Base-by-base conservation (phyloP, 2,329 filamentous ascomycete species). In the Penicillium sp. region DNA sequence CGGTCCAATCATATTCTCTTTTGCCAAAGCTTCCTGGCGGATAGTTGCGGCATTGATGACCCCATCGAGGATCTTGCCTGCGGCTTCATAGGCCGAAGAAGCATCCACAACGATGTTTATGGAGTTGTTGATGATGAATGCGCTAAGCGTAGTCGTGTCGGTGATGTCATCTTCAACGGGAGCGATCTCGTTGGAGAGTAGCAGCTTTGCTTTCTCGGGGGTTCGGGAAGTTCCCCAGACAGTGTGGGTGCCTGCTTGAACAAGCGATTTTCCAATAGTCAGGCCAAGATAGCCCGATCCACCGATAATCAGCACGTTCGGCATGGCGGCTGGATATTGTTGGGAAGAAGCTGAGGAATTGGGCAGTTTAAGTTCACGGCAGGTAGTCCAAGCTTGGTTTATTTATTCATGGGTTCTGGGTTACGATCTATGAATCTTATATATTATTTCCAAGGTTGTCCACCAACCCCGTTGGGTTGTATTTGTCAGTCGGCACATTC, bases 91-190 rank as follows among this genome's bases (percentile, higher is more conserved):
- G 14, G 69, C 69, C 5, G 62, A 64, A 9, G 69, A 61, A 2
- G 66, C 52, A 56, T 76, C 73, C 26, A 77, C 67, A 5, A 77
- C 69, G 44, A 75, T 57, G 57, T 75, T 67, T 57, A 77, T 73
- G 48, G 64, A 60, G 5, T 55, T 41, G 19, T 58, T 46, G 8
- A 49, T 16, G 14, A 55, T 55, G 10, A 55, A 33, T 14, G 33
- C 35, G 21, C 45, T 49, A 13, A 55, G 52, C 0, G 24, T 33
- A 6, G 24, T 33, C 13, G 65, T 35, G 6, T 68, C 63, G 10
- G 63, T 49, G 16, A 66, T 63, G 19, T 66, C 57, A 47, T 63
- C 64, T 11, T 68, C 39, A n/a, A 77, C 61, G 1, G 73, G 70
- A 26, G 64, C 67, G 31, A 77, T 66, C 62, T 77, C 75, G 14